Base-by-base conservation (phyloP, 2,329 filamentous ascomycete genomes). In the Exserohilum rostratum region DNA sequence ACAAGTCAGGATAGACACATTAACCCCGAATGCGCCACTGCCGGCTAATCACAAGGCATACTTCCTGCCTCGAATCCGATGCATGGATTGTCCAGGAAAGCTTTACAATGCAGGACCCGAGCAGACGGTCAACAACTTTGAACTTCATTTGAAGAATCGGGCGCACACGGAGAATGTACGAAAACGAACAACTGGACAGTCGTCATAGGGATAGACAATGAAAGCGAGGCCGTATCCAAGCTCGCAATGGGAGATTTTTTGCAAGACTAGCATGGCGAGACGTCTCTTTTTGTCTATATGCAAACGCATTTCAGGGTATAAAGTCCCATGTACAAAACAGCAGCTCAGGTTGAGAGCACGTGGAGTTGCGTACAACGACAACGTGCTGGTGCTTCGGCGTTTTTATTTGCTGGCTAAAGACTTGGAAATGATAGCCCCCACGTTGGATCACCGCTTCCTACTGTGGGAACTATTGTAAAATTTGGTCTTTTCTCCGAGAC, bases 21-120 rank as follows among this genome's bases (percentile, higher is more conserved):
- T 77, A 9, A 68, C 71, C 12, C 68, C 72, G 2, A 82, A 80
- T 33, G 79, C 83, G 39, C 79, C 82, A 13, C 78, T 83, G 7
- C 87, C 83, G 49, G 80, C 82, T 57, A 85, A 89, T 58, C 80
- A 91, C 57, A 90, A 89, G 67, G 91, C 89, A 65, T 90, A 90
- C 77, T 98, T 89, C 76, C 81, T 96, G 45, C 95, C 95, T 7
- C 84, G 95, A 46, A 97, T 99, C 60, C 85, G 91, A 54, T 99
- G 95, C 74, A 85, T 89, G 42, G 95, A 99, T 74, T 98, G 95
- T 72, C 91, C 91, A 0, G 91, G 91, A 27, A 98, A 97, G 76
- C 80, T 96, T 10, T 99, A 99, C 76, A 96, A 93, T 0, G 91
- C 93, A 0, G 90, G 92, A 0, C 91, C 93, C 0, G 91, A 89